Evolutionary conservation across 768 basidiomycete species (phyloP).

Genomic region (Termitomyces bulborhizus): DNA sequence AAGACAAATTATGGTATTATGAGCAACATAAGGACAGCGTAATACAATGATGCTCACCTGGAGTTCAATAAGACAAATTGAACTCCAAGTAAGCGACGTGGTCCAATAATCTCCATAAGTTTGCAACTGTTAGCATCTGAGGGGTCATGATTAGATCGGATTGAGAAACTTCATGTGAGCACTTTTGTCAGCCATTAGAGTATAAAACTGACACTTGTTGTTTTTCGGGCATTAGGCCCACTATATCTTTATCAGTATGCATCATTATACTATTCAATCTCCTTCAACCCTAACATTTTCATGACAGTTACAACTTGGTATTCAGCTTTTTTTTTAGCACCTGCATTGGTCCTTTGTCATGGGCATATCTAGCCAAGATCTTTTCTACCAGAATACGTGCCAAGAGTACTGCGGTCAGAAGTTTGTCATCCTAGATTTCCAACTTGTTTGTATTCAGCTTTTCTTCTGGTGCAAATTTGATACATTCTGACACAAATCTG

Average conservation of each 20-base stretch:
- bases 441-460: conserved; percentile 26
- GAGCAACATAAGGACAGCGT: no score
- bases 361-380: conserved; percentile 41
- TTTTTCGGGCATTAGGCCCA: conserved; percentile 22
- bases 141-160: no score
- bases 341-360: conserved; percentile 38
- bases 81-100: no score
- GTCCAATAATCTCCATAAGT: no score
- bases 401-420: conserved; percentile 38
- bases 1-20: no score
- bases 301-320: conserved; percentile 29
- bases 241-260: conserved; percentile 38
- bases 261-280: conserved; percentile 23
- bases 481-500: neutral
- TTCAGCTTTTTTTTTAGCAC: conserved; percentile 44
- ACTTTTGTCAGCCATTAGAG: neutral
- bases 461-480: neutral
- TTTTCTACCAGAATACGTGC: conserved; percentile 38
- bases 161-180: no score
- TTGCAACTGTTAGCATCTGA: no score
- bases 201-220: neutral
- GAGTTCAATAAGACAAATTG: no score
- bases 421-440: conserved; percentile 38
- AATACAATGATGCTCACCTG: no score
- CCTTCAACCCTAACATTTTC: conserved; percentile 15